Percentiles rank a stretch among this genome's conserved stretches.
phyloP scores from a whole-genome alignment of 2,329 filamentous ascomycete species.

The Celoporthe dispersa region DNA sequence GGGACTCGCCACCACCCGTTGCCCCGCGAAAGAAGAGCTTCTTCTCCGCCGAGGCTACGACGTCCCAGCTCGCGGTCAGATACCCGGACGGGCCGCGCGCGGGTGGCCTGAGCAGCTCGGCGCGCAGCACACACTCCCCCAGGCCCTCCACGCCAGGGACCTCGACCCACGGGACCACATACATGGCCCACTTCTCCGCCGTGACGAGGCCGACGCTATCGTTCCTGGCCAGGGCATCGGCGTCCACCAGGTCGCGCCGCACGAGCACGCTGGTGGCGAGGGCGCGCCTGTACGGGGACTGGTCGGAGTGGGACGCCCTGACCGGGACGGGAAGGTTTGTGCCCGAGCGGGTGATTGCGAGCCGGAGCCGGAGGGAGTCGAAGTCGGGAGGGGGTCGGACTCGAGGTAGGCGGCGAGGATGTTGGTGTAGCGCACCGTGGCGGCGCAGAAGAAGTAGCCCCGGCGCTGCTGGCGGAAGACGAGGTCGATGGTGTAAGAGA shows the following conservation, averaged over 20 bases:
- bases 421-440: background rate
- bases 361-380: background rate
- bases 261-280: background rate
- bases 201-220: background rate
- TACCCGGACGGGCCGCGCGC: background rate
- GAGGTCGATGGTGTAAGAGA: conserved; percentile 4
- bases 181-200: conserved; percentile 5
- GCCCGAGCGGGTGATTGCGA: background rate
- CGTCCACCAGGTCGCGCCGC: background rate
- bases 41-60: background rate
- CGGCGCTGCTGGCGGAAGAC: conserved; percentile 1
- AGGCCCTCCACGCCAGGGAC: background rate
- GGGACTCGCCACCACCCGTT: background rate
- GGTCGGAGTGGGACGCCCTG: background rate
- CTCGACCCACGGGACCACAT: conserved; percentile 4
- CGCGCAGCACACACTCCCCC: background rate
- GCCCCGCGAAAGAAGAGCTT: background rate
- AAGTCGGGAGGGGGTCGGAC: background rate
- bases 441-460: conserved; percentile 1
- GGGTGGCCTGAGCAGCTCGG: background rate
- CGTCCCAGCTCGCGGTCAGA: background rate
- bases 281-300: background rate
- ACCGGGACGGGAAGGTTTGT: background rate
- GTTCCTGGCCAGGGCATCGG: background rate
- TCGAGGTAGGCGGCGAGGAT: background rate